Evolutionary conservation across 495 filamentous ascomycete genomes (phyloP), one percentile per base, ranked within the genome.

Genomic region (Podospora pseudopauciseta): DNA sequence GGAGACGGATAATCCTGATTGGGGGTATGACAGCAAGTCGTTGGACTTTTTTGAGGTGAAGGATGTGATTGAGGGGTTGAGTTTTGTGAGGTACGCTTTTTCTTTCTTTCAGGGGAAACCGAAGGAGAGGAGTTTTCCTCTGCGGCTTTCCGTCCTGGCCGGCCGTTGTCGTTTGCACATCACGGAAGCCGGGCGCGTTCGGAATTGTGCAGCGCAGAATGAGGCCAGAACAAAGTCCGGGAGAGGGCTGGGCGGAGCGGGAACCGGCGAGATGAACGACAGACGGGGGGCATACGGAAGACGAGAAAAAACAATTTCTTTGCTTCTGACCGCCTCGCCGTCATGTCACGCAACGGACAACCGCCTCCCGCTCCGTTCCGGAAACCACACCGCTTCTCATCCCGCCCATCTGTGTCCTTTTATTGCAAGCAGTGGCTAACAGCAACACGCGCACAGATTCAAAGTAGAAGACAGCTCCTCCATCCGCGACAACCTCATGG

Each of bases 391-490:
- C 34, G 13, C 60, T 53, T 34, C 7, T 39, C 28, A 20, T 39
- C 53, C 39, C 28, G 30, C 27, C 23, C 23, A 0, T 44, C 16
- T 67, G 23, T 66, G 34, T 44, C 9, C 4, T 32, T 32, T 32
- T 32, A 7, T 13, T 56, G 1, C 23, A 18, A 19, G 53, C 11
- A 20, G 4, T 55, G 44, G 63, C 67, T 73, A 70, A 73, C 58
- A 27, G 63, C 2, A 27, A 63, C 2, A 16, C 23, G 71, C 65
- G 63, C 55, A 70, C 63, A 83, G 94, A 72, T 90, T 97, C 80
- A 96, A 94, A 77, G 83, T 97, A 71, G 89, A 93, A 74, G 90
- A 97, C 72, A 86, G 66, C 70, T 64, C 70, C 57, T 64, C 67
- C 74, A 65, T 76, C 66, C 67, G 85, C 68, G 90, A 94, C 69